Evolutionary conservation across 2,329 filamentous ascomycete genomes (phyloP).

Genomic region (Xylaria sp.): DNA sequence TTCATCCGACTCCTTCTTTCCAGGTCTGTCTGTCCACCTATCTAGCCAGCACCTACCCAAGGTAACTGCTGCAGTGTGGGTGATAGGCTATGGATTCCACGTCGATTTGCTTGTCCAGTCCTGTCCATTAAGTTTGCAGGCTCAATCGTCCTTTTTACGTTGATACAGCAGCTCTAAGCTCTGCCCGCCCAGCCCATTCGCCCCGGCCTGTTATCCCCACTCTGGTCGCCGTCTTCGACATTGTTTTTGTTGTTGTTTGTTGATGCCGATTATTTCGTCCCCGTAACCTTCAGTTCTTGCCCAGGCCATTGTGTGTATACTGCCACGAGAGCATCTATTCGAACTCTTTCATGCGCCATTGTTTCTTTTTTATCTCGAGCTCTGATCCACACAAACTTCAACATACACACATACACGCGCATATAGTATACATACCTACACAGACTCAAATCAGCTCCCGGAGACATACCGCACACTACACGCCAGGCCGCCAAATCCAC

Average conservation of each 20-base stretch:
- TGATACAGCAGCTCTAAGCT: conserved; percentile 26
- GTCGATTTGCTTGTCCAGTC: conserved; percentile 9
- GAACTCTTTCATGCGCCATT: conserved; percentile 38
- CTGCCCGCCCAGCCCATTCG: background rate
- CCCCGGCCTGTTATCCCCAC: conserved; percentile 27
- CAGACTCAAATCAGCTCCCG: conserved; percentile 22
- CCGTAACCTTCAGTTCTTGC: conserved; percentile 27
- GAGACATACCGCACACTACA: conserved; percentile 23
- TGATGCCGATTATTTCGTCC: conserved; percentile 21
- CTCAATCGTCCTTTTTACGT: conserved; percentile 9
- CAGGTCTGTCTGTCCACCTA: conserved; percentile 1
- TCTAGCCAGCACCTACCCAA: background rate
- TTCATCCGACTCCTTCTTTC: conserved; percentile 13
- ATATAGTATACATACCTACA: conserved; percentile 28
- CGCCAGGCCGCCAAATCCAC: conserved; percentile 45
- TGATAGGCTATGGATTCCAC: background rate
- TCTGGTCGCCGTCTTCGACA: conserved; percentile 30
- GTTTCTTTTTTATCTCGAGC: conserved; percentile 11
- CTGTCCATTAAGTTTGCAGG: conserved; percentile 7
- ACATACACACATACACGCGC: conserved; percentile 26
- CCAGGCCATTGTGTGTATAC: conserved; percentile 33
- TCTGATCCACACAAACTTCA: conserved; percentile 23
- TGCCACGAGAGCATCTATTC: conserved; percentile 40
- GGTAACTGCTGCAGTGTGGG: conserved; percentile 3
- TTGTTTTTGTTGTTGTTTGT: conserved; percentile 20